Percentiles rank a stretch among this genome's conserved stretches.
phyloP scores from a whole-genome alignment of 306 rosid genomes.

The Malus sylvestris region DNA sequence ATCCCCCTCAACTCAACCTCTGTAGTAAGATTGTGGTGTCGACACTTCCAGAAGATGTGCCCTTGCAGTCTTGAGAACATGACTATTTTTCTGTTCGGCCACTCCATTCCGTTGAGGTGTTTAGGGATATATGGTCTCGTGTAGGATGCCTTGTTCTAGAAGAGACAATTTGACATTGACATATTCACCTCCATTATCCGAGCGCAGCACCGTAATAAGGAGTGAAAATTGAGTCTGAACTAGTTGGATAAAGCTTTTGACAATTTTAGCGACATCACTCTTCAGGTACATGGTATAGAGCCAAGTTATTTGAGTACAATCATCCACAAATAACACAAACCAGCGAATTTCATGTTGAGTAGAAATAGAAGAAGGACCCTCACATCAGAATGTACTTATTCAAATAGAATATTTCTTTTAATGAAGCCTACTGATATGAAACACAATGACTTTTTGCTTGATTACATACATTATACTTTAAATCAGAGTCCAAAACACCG shows the following conservation, averaged over 20 bases:
- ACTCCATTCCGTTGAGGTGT: neutral
- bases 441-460: no score
- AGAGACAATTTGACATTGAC: neutral
- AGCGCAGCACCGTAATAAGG: neutral
- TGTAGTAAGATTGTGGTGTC: neutral
- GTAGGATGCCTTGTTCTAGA: neutral
- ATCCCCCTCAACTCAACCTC: neutral
- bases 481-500: no score
- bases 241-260: neutral
- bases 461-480: no score
- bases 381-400: neutral
- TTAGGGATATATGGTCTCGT: neutral
- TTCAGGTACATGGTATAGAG: neutral
- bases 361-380: neutral
- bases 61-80: neutral
- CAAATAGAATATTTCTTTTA: no score
- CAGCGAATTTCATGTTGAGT: neutral
- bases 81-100: neutral
- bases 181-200: neutral
- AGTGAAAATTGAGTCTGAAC: neutral
- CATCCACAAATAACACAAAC: neutral
- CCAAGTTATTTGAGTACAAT: neutral
- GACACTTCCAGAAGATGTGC: neutral
- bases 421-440: no score
- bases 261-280: neutral